These are phyloP conservation scores for Anisogramma anomala DNA, from an alignment of 2,329 filamentous ascomycete genomes.

Conservation along the genomic window DNA sequence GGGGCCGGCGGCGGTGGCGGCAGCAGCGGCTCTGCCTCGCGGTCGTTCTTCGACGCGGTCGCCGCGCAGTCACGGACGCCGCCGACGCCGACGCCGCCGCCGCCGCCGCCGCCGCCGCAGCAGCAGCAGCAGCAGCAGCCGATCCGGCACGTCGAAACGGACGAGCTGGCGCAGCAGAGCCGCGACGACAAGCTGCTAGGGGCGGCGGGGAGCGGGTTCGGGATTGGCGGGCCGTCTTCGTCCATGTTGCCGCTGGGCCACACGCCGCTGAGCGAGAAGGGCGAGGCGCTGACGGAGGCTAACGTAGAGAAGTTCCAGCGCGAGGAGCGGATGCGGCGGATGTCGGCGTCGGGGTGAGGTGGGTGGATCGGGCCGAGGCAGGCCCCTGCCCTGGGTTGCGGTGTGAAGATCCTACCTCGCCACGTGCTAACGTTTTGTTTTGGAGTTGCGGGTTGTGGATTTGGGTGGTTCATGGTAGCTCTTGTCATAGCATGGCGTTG, in stretches of 20 bases:
- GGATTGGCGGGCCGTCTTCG: neutral
- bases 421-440: no score
- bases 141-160: conserved; percentile 12
- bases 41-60: no score
- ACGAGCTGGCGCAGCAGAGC: conserved; percentile 18
- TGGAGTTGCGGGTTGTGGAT: no score
- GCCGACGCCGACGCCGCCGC: neutral
- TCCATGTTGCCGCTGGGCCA: conserved; percentile 14
- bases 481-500: conserved; percentile 13
- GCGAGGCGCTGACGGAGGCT: conserved; percentile 19
- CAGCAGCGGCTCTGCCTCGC: no score
- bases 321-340: conserved; percentile 10
- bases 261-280: conserved; percentile 10
- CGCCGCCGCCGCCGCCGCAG: conserved; percentile 1
- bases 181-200: conserved; percentile 21
- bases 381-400: no score
- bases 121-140: conserved; percentile 5
- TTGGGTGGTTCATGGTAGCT: no score
- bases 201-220: conserved; percentile 13
- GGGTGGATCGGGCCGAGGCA: no score
- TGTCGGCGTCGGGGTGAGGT: neutral
- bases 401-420: no score
- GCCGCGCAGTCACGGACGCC: no score
- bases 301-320: conserved; percentile 19
- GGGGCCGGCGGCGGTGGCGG: no score